Conservation (phyloP, 108 stramenopile genomes). For the Skeletonema costatum region DNA sequence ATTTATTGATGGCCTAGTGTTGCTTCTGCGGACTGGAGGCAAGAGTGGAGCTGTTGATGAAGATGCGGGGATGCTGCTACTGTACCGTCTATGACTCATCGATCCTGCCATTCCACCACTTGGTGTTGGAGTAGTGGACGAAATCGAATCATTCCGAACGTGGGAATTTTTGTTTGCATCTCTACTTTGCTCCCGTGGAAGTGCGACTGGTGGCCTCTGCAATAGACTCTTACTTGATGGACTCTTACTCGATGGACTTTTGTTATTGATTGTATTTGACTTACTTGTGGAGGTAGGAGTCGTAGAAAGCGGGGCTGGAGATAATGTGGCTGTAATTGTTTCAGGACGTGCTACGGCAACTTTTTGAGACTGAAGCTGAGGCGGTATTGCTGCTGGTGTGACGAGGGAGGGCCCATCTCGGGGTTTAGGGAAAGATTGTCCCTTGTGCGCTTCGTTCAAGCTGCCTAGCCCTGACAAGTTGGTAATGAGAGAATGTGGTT, state of each 20-base stretch:
- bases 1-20: slow-evolving; percentile 5
- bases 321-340: background rate
- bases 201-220: background rate
- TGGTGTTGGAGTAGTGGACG: background rate
- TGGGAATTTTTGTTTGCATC: background rate
- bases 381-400: background rate
- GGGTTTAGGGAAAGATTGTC: background rate
- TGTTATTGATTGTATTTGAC: background rate
- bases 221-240: background rate
- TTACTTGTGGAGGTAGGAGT: background rate
- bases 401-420: background rate
- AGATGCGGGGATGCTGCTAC: background rate
- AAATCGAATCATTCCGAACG: background rate
- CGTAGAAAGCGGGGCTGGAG: background rate
- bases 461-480: background rate
- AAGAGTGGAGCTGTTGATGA: slow-evolving; percentile 1
- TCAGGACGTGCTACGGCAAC: background rate
- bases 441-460: background rate
- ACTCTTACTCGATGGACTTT: background rate
- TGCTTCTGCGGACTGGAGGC: slow-evolving; percentile 8
- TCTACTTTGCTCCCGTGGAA: background rate
- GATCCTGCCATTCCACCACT: background rate
- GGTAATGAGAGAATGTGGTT: background rate
- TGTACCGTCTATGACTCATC: slow-evolving; percentile 16
- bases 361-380: background rate